Conservation (phyloP, 2,329 filamentous ascomycete species). For the Boeremia exigua region DNA sequence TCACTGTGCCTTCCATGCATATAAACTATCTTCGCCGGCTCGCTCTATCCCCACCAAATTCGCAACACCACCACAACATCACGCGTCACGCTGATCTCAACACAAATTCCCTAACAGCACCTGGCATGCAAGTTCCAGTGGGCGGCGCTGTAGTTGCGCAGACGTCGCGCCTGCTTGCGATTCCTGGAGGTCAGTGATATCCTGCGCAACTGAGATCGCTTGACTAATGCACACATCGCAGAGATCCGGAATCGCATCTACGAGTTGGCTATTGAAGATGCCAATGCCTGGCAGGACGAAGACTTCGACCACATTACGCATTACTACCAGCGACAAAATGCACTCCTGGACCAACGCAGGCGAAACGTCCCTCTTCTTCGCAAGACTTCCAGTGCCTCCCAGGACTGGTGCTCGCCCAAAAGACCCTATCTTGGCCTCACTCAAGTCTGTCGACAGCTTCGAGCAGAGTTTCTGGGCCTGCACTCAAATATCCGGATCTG, state of each 20-base stretch:
- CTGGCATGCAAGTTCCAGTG: background rate
- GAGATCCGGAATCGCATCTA: slow-evolving; percentile 1
- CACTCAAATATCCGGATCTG: background rate
- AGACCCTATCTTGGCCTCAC: background rate
- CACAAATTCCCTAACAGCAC: too few relatives aligned
- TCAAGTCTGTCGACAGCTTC: background rate
- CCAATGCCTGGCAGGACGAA: background rate
- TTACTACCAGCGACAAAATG: background rate
- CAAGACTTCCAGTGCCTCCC: background rate
- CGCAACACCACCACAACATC: background rate
- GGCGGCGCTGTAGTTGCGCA: background rate
- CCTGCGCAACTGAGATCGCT: background rate
- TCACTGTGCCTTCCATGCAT: background rate
- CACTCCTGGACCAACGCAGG: background rate
- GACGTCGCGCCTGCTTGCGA: background rate
- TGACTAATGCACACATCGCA: background rate
- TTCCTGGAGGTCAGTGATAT: background rate
- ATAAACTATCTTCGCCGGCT: background rate
- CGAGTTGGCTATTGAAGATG: background rate
- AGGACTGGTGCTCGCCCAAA: background rate
- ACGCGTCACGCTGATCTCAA: background rate
- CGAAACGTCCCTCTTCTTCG: background rate
- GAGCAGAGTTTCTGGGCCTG: background rate
- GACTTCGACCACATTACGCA: background rate
- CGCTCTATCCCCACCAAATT: too few relatives aligned